A percentile compares a stretch with the other conserved stretches of the same genome.
phyloP scores from a whole-genome alignment of 331 rosid genomes.

The Phaseolus coccineus region DNA sequence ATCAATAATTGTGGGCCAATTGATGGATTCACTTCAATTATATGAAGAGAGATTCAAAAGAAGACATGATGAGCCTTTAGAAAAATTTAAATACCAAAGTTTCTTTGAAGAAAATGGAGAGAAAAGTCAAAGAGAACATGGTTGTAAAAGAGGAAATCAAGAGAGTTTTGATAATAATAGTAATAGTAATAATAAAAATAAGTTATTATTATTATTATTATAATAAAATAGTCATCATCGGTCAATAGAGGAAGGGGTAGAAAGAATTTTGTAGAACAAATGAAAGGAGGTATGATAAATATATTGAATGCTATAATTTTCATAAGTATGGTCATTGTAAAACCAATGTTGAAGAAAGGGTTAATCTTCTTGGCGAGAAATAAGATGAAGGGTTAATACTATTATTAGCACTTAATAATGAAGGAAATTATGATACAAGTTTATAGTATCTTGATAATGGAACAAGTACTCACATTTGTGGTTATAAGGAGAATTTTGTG shows the following conservation, averaged over 20 bases:
- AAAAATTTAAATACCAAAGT: too few species aligned
- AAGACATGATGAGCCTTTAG: neutral
- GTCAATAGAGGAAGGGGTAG: neutral
- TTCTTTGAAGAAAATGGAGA: neutral
- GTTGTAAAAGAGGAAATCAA: neutral
- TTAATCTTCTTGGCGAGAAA: too few species aligned
- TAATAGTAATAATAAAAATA: too few species aligned
- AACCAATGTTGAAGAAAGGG: too few species aligned
- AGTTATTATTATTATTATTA: too few species aligned
- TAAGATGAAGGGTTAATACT: too few species aligned
- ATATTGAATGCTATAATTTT: neutral
- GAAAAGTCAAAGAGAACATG: neutral
- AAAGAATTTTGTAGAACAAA: neutral
- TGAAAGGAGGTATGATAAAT: neutral
- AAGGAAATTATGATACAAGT: neutral
- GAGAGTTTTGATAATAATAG: too few species aligned
- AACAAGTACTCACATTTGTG: neutral
- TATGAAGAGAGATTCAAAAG: neutral
- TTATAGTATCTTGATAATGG: neutral
- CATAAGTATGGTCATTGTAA: neutral
- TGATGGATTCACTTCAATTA: neutral
- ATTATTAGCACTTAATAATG: neutral
- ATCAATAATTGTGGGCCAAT: neutral
- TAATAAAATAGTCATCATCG: too few species aligned
- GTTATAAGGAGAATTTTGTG: neutral